Evolutionary conservation across 2,329 filamentous ascomycete species (phyloP), one percentile per base, ranked within the genome.

Genomic region (Hysterium pulicare): DNA sequence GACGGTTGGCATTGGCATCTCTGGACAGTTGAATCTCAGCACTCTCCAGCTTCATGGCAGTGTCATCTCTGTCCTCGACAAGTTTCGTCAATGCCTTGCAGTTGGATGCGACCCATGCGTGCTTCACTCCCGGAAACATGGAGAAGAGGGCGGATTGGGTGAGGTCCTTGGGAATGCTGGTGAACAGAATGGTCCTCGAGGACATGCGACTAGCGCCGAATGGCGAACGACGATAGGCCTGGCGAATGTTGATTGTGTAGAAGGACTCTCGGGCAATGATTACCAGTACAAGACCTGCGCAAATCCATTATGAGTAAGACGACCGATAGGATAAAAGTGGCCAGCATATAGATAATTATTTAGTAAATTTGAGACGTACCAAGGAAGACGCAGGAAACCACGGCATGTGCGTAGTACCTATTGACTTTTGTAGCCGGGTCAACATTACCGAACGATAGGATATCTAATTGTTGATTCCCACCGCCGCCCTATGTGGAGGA

Each of bases 1-100:
- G 67, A 38, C 87, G 83, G 15, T 79, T 79, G 41, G 74, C 74
- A 67, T 91, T 91, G 45, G 87, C 66, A 23, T 61, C 59, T 17
- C 59, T 62, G 22, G 68, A 62, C 17, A 74, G 57, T 49, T 73
- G 67, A 31, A 72, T 63, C 47, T 75, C 69, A 8, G 64, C 71
- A 17, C 56, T 57, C 46, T 76, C 73, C 11, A 76, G 57, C 41
- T 69, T 69, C 40, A 66, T 45, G 1, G 67, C 69, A 20, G 65
- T 66, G 20, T 67, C 64, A 44, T 73, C 68, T 17, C 71, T 64
- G 42, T 73, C 60, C 21, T 69, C 64, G 3, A 74, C 62, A n/a
- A 73, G 46, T 3, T 70, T 55, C 5, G 70, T 61, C 8, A 76
- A 59, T 33, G 72, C 64, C 37, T 72, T 71, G 32, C 63, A 65